A percentile compares a stretch with the other conserved stretches of the same genome.
phyloP scores from a whole-genome alignment of 176 grass and related monocot genomes.

The Bromus sterilis region DNA sequence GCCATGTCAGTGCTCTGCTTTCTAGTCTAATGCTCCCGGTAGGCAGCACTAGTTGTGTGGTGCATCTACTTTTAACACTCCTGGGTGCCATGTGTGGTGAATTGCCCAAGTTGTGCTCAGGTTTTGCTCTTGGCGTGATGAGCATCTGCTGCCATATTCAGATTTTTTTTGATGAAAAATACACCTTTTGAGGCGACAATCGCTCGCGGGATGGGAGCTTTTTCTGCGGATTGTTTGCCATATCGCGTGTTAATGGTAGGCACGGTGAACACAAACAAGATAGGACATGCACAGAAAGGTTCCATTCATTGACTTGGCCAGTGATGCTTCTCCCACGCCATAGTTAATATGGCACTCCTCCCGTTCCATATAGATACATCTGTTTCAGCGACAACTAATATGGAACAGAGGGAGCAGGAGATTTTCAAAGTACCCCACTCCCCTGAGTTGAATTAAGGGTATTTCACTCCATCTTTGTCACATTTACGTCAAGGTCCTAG shows the following conservation, averaged over 20 bases:
- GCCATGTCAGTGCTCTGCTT: neutral
- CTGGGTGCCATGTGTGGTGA: neutral
- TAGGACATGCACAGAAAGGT: neutral
- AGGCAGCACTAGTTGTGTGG: neutral
- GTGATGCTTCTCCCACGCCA: neutral
- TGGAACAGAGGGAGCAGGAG: no score
- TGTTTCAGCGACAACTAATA: no score
- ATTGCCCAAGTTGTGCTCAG: neutral
- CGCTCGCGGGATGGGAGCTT: neutral
- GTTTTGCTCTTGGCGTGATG: neutral
- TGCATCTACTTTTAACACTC: neutral
- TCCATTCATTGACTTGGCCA: neutral
- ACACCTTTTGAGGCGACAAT: no score
- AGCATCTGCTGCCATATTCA: neutral
- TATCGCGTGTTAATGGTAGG: neutral
- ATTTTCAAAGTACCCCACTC: neutral
- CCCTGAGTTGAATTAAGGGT: neutral
- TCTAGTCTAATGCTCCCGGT: neutral
- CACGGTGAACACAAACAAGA: neutral
- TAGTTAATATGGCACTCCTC: neutral
- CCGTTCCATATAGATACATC: no score
- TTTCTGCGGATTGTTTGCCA: neutral
- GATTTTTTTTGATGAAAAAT: neutral
- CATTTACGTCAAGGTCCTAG: neutral
- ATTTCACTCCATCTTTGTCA: neutral